phyloP scores from a whole-genome alignment of 805 yeast species.

The Cyberlindnera euphorbiae region DNA sequence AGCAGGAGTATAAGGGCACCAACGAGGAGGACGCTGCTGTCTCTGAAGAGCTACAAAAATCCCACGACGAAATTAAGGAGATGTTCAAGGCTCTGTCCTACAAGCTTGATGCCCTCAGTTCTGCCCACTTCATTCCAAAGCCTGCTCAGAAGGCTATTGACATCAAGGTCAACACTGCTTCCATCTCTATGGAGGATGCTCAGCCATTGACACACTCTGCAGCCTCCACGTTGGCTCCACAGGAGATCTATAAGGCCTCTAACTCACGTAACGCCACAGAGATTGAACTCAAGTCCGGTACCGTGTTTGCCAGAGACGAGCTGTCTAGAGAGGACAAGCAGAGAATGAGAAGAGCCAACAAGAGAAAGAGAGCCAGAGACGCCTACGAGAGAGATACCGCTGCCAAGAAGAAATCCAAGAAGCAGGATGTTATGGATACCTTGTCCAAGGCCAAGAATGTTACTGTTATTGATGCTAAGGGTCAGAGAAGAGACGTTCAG shows the following conservation, averaged over 20 bases:
- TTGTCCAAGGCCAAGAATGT: conserved; percentile 69
- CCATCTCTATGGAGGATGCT: conserved; percentile 92
- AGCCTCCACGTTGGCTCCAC: conserved; percentile 84
- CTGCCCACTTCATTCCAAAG: conserved; percentile 93
- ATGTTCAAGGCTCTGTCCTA: conserved; percentile 59
- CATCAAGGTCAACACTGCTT: conserved; percentile 75
- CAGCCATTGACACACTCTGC: conserved; percentile 82
- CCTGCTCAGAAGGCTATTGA: conserved; percentile 78
- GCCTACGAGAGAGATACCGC: conserved; percentile 32
- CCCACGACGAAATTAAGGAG: conserved; percentile 73
- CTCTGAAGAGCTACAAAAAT: conserved; percentile 59
- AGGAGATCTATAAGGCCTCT: conserved; percentile 69
- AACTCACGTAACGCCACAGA: conserved; percentile 49
- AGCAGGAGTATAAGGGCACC: conserved; percentile 69
- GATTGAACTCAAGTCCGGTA: conserved; percentile 69
- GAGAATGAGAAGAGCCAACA: conserved; percentile 79
- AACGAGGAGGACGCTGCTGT: conserved; percentile 39
- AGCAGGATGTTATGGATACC: conserved; percentile 63
- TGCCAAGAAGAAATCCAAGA: conserved; percentile 46
- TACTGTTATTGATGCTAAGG: conserved; percentile 71
- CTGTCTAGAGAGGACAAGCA: conserved; percentile 80
- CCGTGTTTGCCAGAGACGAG: conserved; percentile 77
- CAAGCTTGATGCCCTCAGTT: conserved; percentile 80
- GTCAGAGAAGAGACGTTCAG: conserved; percentile 65
- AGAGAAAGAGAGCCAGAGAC: conserved; percentile 69